Base-by-base conservation (phyloP, 306 rosid genomes). In the Quercus robur region DNA sequence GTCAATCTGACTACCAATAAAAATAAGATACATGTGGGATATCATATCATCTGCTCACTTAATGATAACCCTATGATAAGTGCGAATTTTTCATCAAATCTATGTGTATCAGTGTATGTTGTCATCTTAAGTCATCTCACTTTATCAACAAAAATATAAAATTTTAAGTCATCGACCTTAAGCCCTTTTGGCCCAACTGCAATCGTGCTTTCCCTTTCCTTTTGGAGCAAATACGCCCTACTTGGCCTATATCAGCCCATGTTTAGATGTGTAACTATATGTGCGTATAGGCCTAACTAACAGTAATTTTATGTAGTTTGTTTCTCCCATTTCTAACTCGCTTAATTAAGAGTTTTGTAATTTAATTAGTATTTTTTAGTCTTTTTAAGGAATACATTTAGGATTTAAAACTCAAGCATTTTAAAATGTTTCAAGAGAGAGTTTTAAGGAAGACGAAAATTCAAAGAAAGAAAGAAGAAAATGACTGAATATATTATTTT, bases 1-100 rank as follows among this genome's bases (percentile, higher is more conserved):
- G 85, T 85, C 88, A 87, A 84, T 46, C 87, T 80, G 84, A 80
- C 84, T 57, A 21, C 91, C 88, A 85, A 84, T 87, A 71, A 87
- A 83, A 87, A 83, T 74, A 84, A 57, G 56, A 77, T 61, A 76
- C 87, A 81, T 76, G 83, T 84, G 87, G 85, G 69, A 80, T 56
- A 19, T 68, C 83, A 78, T 56, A 19, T 68, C 83, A 52, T 68
- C 55, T 81, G 57, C 74, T 75, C 46, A 63, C 41, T 63, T 69
- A 57, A 78, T 82, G 17, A 78, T 84, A 55, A 44, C 69, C 55
- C 31, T 58, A 55, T 71, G 64, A 80, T 74, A 70, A 74, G 46
- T 51, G 66, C 15, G n/a, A 23, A 80, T 52, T 83, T 80, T 41
- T 41, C 46, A 8, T 41, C 3, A 41, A 41, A 41, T 77, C 31